Evolutionary conservation across 176 grass and related monocot genomes (phyloP).

Genomic region (Tuctoria greenei): DNA sequence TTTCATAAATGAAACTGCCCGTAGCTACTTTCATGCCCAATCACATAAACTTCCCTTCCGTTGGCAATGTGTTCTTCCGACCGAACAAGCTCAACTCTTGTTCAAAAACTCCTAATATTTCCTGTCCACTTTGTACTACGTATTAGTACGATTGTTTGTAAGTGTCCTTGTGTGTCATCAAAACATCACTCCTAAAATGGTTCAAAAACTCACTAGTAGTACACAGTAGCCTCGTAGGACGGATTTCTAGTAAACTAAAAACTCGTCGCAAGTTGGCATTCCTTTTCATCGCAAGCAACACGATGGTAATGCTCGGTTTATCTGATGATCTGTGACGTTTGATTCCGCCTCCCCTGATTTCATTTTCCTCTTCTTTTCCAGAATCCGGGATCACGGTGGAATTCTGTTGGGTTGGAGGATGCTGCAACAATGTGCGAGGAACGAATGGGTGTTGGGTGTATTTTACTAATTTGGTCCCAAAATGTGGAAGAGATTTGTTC

Average conservation of each 20-base stretch:
- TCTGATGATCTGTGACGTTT: not conserved
- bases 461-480: slow-evolving; percentile 40
- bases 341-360: not conserved
- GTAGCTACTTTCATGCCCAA: not conserved
- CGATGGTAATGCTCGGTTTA: not conserved
- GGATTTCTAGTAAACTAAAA: slow-evolving; percentile 11
- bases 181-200: slow-evolving; percentile 10
- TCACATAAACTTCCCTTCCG: not conserved
- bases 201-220: not conserved
- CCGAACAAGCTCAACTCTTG: not conserved
- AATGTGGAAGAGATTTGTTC: slow-evolving; percentile 34
- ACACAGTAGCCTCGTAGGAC: not conserved
- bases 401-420: slow-evolving; percentile 13
- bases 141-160: slow-evolving; percentile 4
- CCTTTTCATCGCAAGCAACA: not conserved
- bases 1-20: too few relatives aligned
- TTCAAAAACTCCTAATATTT: not conserved
- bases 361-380: not conserved
- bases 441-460: not conserved
- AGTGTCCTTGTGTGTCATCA: not conserved
- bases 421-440: slow-evolving; percentile 9
- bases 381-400: slow-evolving; percentile 9
- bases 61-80: not conserved
- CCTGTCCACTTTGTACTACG: not conserved
- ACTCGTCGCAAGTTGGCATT: not conserved